Evolutionary conservation across 2,329 filamentous ascomycete species (phyloP), one percentile per base, ranked within the genome.

Genomic region (Pseudocercospora macadamiae): DNA sequence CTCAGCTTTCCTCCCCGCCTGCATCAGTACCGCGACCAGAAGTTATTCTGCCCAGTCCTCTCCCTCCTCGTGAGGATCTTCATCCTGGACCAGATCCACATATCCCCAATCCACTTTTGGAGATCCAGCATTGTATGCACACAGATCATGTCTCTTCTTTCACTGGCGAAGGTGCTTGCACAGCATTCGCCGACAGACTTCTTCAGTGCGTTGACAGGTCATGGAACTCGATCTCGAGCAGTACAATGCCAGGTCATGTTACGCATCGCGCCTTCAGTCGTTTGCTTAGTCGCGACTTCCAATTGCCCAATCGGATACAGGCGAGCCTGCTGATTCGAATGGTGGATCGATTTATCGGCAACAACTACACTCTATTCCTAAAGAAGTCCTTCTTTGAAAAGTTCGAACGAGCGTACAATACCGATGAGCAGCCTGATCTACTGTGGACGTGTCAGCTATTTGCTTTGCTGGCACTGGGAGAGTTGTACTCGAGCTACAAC

Each of bases 401-500:
- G 0, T 61, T 81, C 0, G 76, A 80, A 47, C 71, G 74, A 21
- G 71, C 72, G 0, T 75, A 79, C 16, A 66, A 71, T 51, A 72
- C 73, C 16, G 68, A 70, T 3, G 65, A 70, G 5, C 70, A 70
- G 4, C 69, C 69, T 3, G 73, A 75, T 23, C 64, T 69, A 0
- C 56, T 78, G 0, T 62, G 73, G 1, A 73, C 71, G 7, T 77
- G 76, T 60, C 80, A 80, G 55, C 60, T 81, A 0, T 79, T 76
- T 66, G 77, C 76, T 0, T 44, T 81, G 0, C 78, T 81, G 59
- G 79, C 79, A 0, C 70, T 82, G 2, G 79, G 79, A 0, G 78
- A 81, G 59, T 72, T 79, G 32, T 80, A 80, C 25, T 78, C 78
- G 0, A 75, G 73, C 0, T 70, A 76, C 18, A 71, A 74, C 2